Conservation (phyloP, 2,329 filamentous ascomycete species). For the Chaetomium sp. region DNA sequence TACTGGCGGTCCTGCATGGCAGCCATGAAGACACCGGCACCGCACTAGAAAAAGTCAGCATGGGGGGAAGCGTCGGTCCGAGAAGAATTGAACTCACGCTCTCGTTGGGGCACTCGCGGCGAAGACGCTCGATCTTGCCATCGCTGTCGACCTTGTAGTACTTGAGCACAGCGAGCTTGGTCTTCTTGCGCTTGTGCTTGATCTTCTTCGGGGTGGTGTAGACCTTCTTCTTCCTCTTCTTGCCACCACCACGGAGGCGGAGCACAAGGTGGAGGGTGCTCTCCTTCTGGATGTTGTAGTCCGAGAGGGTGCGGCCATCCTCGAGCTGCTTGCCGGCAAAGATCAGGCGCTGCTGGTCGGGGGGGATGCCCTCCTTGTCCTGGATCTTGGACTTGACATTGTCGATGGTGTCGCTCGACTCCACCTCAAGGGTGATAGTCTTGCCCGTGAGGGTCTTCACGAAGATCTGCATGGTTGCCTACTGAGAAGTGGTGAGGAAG, state of each 20-base stretch:
- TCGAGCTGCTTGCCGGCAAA: constrained; percentile 99
- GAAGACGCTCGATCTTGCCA: constrained; percentile 99
- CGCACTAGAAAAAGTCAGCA: constrained; percentile 67
- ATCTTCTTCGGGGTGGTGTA: constrained; percentile 99
- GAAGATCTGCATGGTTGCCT: constrained; percentile 77
- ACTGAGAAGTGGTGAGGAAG: constrained; percentile 40
- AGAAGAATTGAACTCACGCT: constrained; percentile 62
- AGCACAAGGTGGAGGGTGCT: constrained; percentile 97
- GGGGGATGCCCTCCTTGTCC: constrained; percentile 99
- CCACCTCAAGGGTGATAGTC: constrained; percentile 99
- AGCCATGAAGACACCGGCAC: constrained; percentile 99
- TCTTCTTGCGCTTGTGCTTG: constrained; percentile 99
- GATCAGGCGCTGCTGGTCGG: constrained; percentile 99
- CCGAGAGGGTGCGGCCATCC: constrained; percentile 96
- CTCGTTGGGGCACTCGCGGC: constrained; percentile 93
- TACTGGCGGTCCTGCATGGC: constrained; percentile 99
- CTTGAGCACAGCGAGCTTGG: constrained; percentile 99
- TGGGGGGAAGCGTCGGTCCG: not conserved
- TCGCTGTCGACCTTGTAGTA: constrained; percentile 99
- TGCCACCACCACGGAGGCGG: constrained; percentile 95
- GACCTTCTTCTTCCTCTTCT: constrained; percentile 99
- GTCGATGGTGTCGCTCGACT: constrained; percentile 99
- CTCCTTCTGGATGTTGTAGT: constrained; percentile 99
- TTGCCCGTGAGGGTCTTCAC: constrained; percentile 94
- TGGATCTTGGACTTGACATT: constrained; percentile 99